Evolutionary conservation across 768 basidiomycete species (phyloP), one percentile per base, ranked within the genome.

Genomic region (Kwoniella bestiolae): DNA sequence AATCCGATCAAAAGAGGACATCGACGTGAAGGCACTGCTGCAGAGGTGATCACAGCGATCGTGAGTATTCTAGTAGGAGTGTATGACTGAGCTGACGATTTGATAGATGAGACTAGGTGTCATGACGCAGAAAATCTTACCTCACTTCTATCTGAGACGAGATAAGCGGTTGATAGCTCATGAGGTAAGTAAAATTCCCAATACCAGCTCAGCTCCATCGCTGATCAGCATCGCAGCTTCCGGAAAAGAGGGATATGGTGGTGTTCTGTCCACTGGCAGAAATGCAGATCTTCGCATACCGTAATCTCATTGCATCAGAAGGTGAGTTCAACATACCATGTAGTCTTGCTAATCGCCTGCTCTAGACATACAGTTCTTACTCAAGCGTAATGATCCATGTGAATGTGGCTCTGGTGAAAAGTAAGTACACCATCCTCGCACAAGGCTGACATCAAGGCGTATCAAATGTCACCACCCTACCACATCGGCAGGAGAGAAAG

Each of bases 251-350:
- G 0, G 95, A 99, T 70, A 84, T 92, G 74, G 90, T 97, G 14
- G 92, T 96, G 5, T 95, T 97, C 74, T 99, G 95, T 74, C 94
- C 93, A 16, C 82, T 98, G 53, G 90, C 90, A 0, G 63, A 82
- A 0, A 84, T 82, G 35, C 94, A 96, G 80, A 85, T 87, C 29
- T 75, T 79, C 16, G 90, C 88, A 0, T 95, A 96, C 79, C 89
- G 87, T 69, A 84, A 85, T 5, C 84, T 94, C 34, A 82, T 94
- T 25, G 80, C 80, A n/a, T 86, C 85, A 71, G 83, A 84, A 5
- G 84, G 75, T 75, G 29, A 34, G 73, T 32, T 2, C 23, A 18
- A 28, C 38, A 31, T 29, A 34, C 31, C 46, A 1, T 52, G 41
- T 11, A 31, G 1, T 6, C 62, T 55, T 58, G 26, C 56, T 32